Conservation (phyloP, 257 asterid species). For the Jaltomata sinuosa region DNA sequence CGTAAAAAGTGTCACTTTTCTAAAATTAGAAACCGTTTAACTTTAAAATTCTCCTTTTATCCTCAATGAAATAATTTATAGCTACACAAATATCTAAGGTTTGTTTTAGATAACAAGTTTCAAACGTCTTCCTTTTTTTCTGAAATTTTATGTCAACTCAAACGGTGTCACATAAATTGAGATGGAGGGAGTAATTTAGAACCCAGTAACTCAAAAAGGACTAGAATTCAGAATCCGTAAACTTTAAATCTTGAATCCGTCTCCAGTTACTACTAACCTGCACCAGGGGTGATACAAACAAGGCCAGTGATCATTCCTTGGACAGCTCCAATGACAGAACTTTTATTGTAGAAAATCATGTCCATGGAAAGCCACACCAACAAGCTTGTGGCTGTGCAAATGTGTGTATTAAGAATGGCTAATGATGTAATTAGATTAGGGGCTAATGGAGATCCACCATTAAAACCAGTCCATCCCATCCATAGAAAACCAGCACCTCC, state of each 20-base stretch:
- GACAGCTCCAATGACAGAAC: constrained; percentile 73
- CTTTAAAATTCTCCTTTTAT: too few species aligned
- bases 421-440: constrained; percentile 41
- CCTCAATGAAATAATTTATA: too few species aligned
- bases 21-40: too few species aligned
- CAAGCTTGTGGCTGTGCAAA: constrained; percentile 72
- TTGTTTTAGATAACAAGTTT: too few species aligned
- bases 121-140: too few species aligned
- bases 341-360: constrained; percentile 42
- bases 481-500: constrained; percentile 78
- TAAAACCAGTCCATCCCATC: constrained; percentile 85
- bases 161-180: background rate
- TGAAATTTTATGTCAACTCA: background rate
- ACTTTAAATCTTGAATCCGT: background rate
- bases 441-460: constrained; percentile 62
- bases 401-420: constrained; percentile 61
- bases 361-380: constrained; percentile 69
- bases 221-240: background rate
- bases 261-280: constrained; percentile 14
- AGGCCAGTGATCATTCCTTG: constrained; percentile 84
- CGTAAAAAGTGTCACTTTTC: too few species aligned
- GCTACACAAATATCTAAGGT: too few species aligned
- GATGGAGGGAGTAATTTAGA: background rate
- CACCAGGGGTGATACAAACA: constrained; percentile 77
- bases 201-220: background rate